Percentiles rank a stretch among this genome's conserved stretches.
Conservation (phyloP, 1,284 basidiomycete species). For the Salmacisia buchloeana region DNA sequence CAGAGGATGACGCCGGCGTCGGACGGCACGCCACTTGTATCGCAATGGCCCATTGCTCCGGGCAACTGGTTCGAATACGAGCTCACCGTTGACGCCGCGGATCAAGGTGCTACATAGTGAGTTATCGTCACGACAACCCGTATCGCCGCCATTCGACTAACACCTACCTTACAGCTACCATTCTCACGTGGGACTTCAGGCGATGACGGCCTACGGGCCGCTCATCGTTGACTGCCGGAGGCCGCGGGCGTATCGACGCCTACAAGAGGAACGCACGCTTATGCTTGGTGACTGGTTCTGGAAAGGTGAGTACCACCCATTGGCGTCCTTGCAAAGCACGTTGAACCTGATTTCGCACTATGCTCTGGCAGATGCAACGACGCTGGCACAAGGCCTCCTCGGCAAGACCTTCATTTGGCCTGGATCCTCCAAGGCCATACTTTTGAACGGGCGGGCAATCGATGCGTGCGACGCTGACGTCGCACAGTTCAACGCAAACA, state of each 20-base stretch:
- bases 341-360: neutral
- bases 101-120: neutral
- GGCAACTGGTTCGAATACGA: constrained; percentile 29
- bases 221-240: constrained; percentile 31
- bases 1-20: constrained; percentile 33
- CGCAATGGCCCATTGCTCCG: constrained; percentile 33
- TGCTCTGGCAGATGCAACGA: neutral
- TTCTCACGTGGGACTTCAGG: constrained; percentile 33
- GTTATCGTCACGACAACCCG: neutral
- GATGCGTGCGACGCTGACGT: constrained; percentile 24
- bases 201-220: constrained; percentile 30
- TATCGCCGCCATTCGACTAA: neutral
- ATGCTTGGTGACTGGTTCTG: neutral
- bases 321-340: neutral
- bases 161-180: constrained; percentile 27
- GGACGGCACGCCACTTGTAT: constrained; percentile 34
- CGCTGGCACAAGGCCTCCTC: constrained; percentile 13
- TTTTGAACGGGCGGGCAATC: constrained; percentile 27
- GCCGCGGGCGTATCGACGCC: neutral
- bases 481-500: constrained; percentile 5
- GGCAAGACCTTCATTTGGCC: constrained; percentile 35
- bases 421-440: constrained; percentile 24
- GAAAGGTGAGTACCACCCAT: constrained; percentile 2
- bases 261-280: neutral
- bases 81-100: constrained; percentile 15